Percentiles rank a stretch among this genome's conserved stretches.
Evolutionary conservation across 345 rosid genomes (phyloP).

Genomic region (Boechera divaricarpa): DNA sequence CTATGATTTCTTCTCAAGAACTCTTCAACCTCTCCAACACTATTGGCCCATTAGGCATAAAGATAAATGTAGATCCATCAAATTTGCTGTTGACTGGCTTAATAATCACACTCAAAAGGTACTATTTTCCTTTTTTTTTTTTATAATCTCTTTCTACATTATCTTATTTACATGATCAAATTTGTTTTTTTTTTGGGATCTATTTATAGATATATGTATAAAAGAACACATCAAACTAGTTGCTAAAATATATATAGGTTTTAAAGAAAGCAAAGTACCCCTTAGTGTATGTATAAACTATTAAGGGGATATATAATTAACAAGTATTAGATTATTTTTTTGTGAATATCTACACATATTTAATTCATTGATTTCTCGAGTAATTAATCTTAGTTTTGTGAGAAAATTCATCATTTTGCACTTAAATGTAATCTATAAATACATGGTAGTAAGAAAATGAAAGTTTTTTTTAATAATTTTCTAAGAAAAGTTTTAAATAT

Average conservation of each 20-base stretch:
- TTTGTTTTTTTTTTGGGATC: no score
- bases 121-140: background rate
- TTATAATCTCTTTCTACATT: background rate
- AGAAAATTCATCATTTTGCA: background rate
- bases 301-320: background rate
- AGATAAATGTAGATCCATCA: conserved; percentile 69
- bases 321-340: background rate
- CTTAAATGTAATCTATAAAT: no score
- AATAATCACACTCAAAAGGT: conserved; percentile 70
- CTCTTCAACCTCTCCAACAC: conserved; percentile 46
- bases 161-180: conserved; percentile 19
- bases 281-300: background rate
- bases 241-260: background rate
- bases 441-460: background rate
- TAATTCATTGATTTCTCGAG: background rate
- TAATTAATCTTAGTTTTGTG: background rate
- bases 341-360: background rate
- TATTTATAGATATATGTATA: background rate
- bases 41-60: conserved; percentile 74
- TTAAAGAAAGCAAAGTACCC: background rate
- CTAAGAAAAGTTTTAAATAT: background rate
- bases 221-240: background rate
- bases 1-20: conserved; percentile 50
- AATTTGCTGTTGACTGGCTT: conserved; percentile 88
- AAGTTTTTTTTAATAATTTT: background rate